A percentile compares a stretch with the other conserved stretches of the same genome.
Evolutionary conservation across 202 grass and related monocot genomes (phyloP).

Genomic region (Schoenoplectus tabernaemontani): DNA sequence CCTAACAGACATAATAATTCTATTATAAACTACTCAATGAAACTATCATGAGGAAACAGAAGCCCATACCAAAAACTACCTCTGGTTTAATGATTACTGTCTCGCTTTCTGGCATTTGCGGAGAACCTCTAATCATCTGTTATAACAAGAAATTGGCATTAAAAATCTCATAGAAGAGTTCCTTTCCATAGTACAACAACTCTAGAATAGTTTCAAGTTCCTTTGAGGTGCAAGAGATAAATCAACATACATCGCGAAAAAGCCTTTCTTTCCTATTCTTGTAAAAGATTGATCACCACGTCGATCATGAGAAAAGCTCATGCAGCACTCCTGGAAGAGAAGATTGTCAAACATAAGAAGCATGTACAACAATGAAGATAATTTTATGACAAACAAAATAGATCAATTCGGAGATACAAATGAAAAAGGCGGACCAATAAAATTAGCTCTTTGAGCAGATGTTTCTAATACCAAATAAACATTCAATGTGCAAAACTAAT

Average conservation of each 20-base stretch:
- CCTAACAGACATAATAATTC: constrained; percentile 34
- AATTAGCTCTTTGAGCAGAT: neutral
- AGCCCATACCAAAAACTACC: constrained; percentile 31
- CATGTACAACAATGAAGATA: neutral
- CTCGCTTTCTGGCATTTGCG: constrained; percentile 73
- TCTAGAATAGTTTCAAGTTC: neutral
- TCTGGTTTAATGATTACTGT: constrained; percentile 89
- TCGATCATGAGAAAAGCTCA: neutral
- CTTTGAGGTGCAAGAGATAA: neutral
- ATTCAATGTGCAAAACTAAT: neutral
- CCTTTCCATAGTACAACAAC: neutral
- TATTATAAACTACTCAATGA: neutral
- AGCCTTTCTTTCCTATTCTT: constrained; percentile 1
- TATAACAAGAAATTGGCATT: constrained; percentile 10
- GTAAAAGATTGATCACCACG: neutral
- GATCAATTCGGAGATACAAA: neutral
- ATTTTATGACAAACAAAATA: neutral
- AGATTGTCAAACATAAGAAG: neutral
- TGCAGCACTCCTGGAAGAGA: neutral
- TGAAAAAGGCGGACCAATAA: neutral
- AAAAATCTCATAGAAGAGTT: neutral
- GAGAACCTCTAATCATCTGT: constrained; percentile 29
- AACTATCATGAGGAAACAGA: neutral
- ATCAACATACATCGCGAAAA: constrained; percentile 14
- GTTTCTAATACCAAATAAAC: neutral